Percentiles rank a stretch among this genome's conserved stretches.
Evolutionary conservation across 2,329 filamentous ascomycete genomes (phyloP).

Genomic region (Colletotrichum cereale): DNA sequence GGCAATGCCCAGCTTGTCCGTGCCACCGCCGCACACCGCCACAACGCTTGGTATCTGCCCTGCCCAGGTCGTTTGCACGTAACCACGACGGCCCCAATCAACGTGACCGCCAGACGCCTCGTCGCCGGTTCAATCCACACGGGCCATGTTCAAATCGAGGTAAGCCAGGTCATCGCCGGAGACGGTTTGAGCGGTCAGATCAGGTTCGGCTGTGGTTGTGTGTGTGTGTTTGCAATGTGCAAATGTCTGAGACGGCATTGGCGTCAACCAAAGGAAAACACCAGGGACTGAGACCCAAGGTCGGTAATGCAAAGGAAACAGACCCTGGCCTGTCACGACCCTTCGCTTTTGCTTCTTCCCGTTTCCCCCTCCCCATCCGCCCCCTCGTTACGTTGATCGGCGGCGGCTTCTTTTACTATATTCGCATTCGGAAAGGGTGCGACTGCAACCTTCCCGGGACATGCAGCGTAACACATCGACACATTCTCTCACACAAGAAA

Average conservation of each 20-base stretch:
- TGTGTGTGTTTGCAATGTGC: neutral
- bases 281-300: neutral
- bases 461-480: neutral
- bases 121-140: conserved; percentile 14
- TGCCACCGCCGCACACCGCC: neutral
- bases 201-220: conserved; percentile 2
- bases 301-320: neutral
- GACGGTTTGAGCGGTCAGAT: neutral
- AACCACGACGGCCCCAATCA: neutral
- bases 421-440: conserved; percentile 18
- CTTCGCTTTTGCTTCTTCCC: neutral
- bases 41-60: neutral
- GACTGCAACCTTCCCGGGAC: conserved; percentile 6
- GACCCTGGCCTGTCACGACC: neutral
- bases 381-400: conserved; percentile 4
- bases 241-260: conserved; percentile 7
- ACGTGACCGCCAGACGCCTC: conserved; percentile 25
- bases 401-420: neutral
- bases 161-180: conserved; percentile 3
- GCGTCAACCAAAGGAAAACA: neutral
- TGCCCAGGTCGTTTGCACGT: neutral
- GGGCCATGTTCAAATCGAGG: neutral
- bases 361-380: neutral
- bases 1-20: neutral
- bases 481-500: neutral